Percentiles rank a stretch among this genome's conserved stretches.
Conservation (phyloP, 352 stramenopile genomes). For the Globisporangium heterothallicum region DNA sequence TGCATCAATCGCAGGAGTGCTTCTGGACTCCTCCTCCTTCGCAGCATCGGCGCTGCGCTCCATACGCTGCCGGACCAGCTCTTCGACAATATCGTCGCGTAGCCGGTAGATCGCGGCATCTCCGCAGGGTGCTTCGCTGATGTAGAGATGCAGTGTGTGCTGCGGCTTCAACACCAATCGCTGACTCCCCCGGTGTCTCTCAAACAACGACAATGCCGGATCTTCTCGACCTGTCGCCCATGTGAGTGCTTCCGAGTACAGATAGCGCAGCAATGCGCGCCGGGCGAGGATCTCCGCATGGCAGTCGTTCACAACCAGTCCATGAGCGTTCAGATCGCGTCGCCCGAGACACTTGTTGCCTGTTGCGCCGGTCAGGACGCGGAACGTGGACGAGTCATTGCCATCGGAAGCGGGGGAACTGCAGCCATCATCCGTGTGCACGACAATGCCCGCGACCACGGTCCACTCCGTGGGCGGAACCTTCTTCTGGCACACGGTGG, state of each 20-base stretch:
- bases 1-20: not conserved
- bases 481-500: constrained; percentile 54
- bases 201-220: constrained; percentile 42
- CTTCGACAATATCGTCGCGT: constrained; percentile 62
- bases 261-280: constrained; percentile 76
- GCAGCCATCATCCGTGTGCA: constrained; percentile 6
- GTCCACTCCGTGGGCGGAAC: constrained; percentile 48
- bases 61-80: constrained; percentile 40
- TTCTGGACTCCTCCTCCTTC: not conserved
- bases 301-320: constrained; percentile 88
- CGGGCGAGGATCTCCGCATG: constrained; percentile 91
- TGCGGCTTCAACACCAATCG: constrained; percentile 47
- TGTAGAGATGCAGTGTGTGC: constrained; percentile 86
- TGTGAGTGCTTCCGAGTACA: constrained; percentile 75
- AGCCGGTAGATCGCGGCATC: constrained; percentile 91
- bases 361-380: constrained; percentile 49
- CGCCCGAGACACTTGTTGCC: constrained; percentile 80
- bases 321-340: constrained; percentile 56
- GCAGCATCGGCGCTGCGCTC: constrained; percentile 9
- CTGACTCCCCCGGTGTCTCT: constrained; percentile 18
- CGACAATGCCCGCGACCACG: constrained; percentile 52
- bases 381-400: constrained; percentile 19
- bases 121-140: constrained; percentile 91
- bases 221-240: constrained; percentile 17
- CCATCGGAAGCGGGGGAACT: not conserved